Conservation (phyloP, 192 early-diverging fungal genomes). For the Coemansia sp. region DNA sequence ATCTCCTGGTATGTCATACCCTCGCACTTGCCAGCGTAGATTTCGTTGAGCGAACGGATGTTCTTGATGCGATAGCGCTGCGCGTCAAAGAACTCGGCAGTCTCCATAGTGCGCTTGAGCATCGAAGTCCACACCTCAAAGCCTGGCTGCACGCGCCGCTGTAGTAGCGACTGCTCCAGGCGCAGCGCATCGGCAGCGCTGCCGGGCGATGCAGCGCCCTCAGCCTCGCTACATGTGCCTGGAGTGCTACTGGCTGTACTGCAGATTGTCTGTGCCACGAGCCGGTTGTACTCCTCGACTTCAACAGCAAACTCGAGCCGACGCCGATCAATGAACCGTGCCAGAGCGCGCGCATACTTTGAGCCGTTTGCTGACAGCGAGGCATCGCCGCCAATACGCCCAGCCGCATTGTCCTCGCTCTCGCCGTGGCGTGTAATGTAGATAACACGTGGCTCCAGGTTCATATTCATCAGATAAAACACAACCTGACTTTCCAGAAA, state of each 20-base stretch:
- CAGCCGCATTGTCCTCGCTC: slow-evolving; percentile 77
- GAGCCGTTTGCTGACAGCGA: slow-evolving; percentile 72
- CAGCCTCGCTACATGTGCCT: slow-evolving; percentile 34
- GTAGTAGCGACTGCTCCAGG: slow-evolving; percentile 6
- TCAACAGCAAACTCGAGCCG: slow-evolving; percentile 50
- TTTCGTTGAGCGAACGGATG: slow-evolving; percentile 86
- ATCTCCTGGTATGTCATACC: slow-evolving; percentile 82
- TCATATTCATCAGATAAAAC: slow-evolving; percentile 98
- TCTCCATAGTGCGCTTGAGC: slow-evolving; percentile 80
- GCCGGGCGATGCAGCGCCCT: slow-evolving; percentile 11
- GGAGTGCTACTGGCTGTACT: slow-evolving; percentile 12
- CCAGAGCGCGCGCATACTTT: slow-evolving; percentile 72
- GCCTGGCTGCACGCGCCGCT: slow-evolving; percentile 19
- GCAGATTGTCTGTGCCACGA: not conserved
- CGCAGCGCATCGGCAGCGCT: slow-evolving; percentile 4
- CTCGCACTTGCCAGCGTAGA: slow-evolving; percentile 84
- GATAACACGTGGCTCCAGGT: slow-evolving; percentile 78
- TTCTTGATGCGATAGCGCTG: slow-evolving; percentile 76
- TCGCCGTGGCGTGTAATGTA: slow-evolving; percentile 96
- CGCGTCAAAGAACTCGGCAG: slow-evolving; percentile 79
- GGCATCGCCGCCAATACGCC: slow-evolving; percentile 87
- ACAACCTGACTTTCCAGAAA: slow-evolving; percentile 92
- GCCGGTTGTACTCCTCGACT: slow-evolving; percentile 48
- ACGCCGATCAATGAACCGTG: slow-evolving; percentile 71
- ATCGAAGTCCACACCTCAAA: slow-evolving; percentile 82